These are phyloP conservation scores for Sporothrix brunneoviolacea DNA, from an alignment of 2,329 filamentous ascomycete species.

Conservation along the genomic window DNA sequence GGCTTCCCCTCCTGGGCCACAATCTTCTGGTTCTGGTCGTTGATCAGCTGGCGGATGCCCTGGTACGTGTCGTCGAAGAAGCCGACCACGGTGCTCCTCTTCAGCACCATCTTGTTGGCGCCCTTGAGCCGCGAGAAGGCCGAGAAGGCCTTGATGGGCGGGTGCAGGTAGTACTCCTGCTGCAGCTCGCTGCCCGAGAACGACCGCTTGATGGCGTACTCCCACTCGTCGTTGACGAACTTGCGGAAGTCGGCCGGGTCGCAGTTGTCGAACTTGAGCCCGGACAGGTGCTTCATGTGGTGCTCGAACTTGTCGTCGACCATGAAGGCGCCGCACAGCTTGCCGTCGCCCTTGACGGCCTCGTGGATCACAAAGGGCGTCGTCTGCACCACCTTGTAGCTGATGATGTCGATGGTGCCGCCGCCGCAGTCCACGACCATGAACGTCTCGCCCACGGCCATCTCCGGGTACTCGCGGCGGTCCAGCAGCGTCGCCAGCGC, in stretches of 20 bases:
- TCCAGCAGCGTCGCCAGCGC: slow-evolving; percentile 33
- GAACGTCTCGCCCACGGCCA: slow-evolving; percentile 19
- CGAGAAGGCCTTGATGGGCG: not conserved
- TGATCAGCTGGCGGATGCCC: slow-evolving; percentile 37
- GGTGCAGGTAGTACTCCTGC: not conserved
- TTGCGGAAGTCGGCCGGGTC: slow-evolving; percentile 33
- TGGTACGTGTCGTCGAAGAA: slow-evolving; percentile 32
- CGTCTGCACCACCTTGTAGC: slow-evolving; percentile 35
- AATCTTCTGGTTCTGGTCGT: slow-evolving; percentile 8
- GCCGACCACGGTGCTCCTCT: slow-evolving; percentile 28
- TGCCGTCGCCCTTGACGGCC: slow-evolving; percentile 42
- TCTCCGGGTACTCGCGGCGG: slow-evolving; percentile 18
- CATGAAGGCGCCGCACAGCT: slow-evolving; percentile 43
- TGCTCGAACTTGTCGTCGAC: slow-evolving; percentile 42
- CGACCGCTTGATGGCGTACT: slow-evolving; percentile 27
- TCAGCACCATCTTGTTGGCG: slow-evolving; percentile 2
- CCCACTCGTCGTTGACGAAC: slow-evolving; percentile 39
- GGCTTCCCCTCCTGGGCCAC: not conserved
- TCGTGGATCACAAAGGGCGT: slow-evolving; percentile 38
- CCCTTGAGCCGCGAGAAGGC: not conserved
- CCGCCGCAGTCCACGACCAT: slow-evolving; percentile 27
- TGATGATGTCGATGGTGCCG: slow-evolving; percentile 41
- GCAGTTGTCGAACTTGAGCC: slow-evolving; percentile 36
- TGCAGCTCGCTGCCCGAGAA: slow-evolving; percentile 27
- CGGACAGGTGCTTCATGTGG: slow-evolving; percentile 37